Conservation (phyloP, 176 grass and related monocot species). For the Carex myosuroides region DNA sequence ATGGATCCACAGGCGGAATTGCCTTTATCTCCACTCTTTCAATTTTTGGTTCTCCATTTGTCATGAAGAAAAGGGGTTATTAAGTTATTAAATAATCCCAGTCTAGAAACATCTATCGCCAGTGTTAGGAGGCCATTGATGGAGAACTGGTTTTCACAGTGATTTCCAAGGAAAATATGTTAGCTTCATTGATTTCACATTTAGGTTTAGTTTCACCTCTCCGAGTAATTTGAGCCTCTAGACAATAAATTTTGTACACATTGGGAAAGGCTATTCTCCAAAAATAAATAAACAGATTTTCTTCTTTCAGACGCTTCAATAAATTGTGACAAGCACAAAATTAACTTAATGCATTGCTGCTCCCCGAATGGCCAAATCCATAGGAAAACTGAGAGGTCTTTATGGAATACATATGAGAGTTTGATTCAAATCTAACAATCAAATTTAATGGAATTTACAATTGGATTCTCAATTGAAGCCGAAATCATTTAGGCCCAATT, state of each 20-base stretch:
- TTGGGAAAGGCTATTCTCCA: not conserved
- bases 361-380: not conserved
- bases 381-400: not conserved
- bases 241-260: not conserved
- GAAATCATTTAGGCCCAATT: not conserved
- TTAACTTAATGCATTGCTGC: not conserved
- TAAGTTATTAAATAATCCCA: slow-evolving; percentile 1
- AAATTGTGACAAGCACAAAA: not conserved
- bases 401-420: not conserved
- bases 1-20: slow-evolving; percentile 18
- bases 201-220: not conserved
- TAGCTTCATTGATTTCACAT: slow-evolving; percentile 21
- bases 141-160: not conserved
- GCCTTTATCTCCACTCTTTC: slow-evolving; percentile 16
- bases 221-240: not conserved
- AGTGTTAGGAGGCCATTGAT: slow-evolving; percentile 6
- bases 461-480: not conserved
- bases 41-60: not conserved
- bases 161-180: not conserved
- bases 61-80: not conserved
- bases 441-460: not conserved
- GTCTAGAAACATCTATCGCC: not conserved
- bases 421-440: not conserved
- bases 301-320: not conserved
- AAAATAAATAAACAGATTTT: not conserved